Conservation (phyloP, 495 filamentous ascomycete species). For the Neurospora sp. region DNA sequence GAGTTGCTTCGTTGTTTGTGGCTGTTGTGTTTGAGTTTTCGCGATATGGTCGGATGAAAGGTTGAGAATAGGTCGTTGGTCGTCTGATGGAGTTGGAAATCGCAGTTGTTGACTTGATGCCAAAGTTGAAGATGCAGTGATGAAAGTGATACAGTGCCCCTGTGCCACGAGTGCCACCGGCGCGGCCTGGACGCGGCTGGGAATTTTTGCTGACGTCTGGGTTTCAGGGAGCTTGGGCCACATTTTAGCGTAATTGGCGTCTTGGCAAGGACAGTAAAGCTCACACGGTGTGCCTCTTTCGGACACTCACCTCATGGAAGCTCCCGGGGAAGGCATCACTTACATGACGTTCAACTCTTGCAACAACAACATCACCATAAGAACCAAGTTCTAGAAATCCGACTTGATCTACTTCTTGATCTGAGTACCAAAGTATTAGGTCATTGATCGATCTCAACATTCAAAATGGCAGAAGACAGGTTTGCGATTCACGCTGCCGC, state of each 20-base stretch:
- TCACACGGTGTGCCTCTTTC: neutral
- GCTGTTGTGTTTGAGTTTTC: no score
- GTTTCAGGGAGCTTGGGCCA: neutral
- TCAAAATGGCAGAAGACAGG: constrained; percentile 33
- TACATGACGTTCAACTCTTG: constrained; percentile 17
- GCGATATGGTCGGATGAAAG: neutral
- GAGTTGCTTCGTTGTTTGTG: no score
- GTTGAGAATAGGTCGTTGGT: neutral
- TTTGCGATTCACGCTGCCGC: constrained; percentile 84
- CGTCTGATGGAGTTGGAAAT: neutral
- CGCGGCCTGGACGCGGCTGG: neutral
- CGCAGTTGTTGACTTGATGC: neutral
- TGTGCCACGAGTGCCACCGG: neutral
- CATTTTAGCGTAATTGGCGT: neutral
- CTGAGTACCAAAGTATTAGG: neutral
- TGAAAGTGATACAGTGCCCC: neutral
- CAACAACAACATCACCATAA: neutral
- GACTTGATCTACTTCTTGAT: neutral
- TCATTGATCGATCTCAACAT: neutral
- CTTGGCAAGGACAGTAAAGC: neutral
- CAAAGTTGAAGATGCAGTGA: neutral
- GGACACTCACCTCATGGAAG: neutral
- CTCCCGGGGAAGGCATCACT: constrained; percentile 18
- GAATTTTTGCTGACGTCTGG: neutral
- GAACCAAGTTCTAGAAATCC: neutral